phyloP scores from a whole-genome alignment of 768 basidiomycete genomes.

The Galerina marginata region DNA sequence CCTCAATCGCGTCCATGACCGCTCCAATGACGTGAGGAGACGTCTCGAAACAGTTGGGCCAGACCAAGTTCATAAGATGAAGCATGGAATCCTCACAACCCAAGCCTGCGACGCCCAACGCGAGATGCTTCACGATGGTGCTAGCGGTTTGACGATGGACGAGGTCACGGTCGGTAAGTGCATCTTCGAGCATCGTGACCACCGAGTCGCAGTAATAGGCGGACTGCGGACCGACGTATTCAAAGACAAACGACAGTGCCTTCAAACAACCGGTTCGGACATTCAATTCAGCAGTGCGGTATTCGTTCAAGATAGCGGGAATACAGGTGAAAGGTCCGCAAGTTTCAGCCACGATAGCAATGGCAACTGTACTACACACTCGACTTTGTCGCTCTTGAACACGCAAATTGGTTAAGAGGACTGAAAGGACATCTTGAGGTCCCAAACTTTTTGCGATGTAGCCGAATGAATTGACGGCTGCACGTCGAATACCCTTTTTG shows the following conservation, averaged over 20 bases:
- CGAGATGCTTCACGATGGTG: constrained; percentile 97
- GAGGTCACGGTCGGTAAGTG: constrained; percentile 95
- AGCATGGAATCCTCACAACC: constrained; percentile 98
- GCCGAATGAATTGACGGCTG: constrained; percentile 98
- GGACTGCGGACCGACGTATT: constrained; percentile 97
- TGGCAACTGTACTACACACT: constrained; percentile 98
- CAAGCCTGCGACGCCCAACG: constrained; percentile 94
- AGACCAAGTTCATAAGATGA: constrained; percentile 97
- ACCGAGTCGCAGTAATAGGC: constrained; percentile 97
- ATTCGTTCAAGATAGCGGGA: constrained; percentile 97
- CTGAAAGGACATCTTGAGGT: constrained; percentile 96
- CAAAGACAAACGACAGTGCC: constrained; percentile 97
- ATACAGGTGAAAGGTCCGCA: constrained; percentile 98
- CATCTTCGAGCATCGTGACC: constrained; percentile 97
- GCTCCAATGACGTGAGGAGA: constrained; percentile 98
- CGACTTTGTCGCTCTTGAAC: constrained; percentile 99
- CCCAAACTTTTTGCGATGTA: constrained; percentile 99
- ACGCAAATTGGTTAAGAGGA: constrained; percentile 93
- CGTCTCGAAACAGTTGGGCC: constrained; percentile 99
- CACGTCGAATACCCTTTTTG: constrained; percentile 98
- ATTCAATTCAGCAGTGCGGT: constrained; percentile 97
- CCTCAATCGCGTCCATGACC: constrained; percentile 97
- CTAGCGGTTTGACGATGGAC: constrained; percentile 98
- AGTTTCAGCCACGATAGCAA: constrained; percentile 94
- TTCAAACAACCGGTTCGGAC: constrained; percentile 99